Percentiles rank a stretch among this genome's conserved stretches.
These are phyloP conservation scores for Aspergillus proliferans DNA, from an alignment of 2,329 filamentous ascomycete genomes.

Conservation along the genomic window DNA sequence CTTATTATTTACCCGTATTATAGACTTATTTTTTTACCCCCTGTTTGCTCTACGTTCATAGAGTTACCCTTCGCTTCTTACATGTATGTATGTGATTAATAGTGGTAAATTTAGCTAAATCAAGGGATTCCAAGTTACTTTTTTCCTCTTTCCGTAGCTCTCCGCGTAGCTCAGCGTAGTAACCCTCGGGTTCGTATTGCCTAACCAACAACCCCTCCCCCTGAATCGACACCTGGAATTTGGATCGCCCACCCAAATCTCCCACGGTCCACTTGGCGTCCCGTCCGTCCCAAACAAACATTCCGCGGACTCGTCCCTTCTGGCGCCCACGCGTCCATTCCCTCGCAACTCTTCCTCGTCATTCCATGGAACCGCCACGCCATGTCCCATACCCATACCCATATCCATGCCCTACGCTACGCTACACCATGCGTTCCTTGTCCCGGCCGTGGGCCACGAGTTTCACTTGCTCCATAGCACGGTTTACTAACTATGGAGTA, in stretches of 20 bases:
- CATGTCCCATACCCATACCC: too few relatives aligned
- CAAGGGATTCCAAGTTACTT: conserved; percentile 26
- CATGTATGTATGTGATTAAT: conserved; percentile 39
- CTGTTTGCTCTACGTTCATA: conserved; percentile 24
- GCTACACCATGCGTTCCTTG: too few relatives aligned
- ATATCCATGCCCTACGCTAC: too few relatives aligned
- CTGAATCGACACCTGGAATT: not conserved
- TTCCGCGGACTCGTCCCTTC: too few relatives aligned
- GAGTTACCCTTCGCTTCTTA: conserved; percentile 32
- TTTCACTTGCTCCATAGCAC: too few relatives aligned
- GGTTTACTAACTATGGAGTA: too few relatives aligned
- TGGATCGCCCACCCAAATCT: conserved; percentile 7
- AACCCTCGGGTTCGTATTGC: not conserved
- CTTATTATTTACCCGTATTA: conserved; percentile 27
- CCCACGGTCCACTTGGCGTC: conserved; percentile 41
- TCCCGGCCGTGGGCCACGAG: too few relatives aligned
- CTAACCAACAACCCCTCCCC: not conserved
- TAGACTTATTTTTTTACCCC: conserved; percentile 29
- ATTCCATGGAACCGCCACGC: too few relatives aligned
- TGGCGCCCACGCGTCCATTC: not conserved
- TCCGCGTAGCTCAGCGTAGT: not conserved
- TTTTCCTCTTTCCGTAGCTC: not conserved
- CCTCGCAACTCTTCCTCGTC: not conserved
- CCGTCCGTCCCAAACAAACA: not conserved
- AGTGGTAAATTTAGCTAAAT: conserved; percentile 33